A percentile compares a stretch with the other conserved stretches of the same genome.
These are phyloP conservation scores for Talaromyces sp. DNA, from an alignment of 2,329 filamentous ascomycete genomes.

Conservation along the genomic window DNA sequence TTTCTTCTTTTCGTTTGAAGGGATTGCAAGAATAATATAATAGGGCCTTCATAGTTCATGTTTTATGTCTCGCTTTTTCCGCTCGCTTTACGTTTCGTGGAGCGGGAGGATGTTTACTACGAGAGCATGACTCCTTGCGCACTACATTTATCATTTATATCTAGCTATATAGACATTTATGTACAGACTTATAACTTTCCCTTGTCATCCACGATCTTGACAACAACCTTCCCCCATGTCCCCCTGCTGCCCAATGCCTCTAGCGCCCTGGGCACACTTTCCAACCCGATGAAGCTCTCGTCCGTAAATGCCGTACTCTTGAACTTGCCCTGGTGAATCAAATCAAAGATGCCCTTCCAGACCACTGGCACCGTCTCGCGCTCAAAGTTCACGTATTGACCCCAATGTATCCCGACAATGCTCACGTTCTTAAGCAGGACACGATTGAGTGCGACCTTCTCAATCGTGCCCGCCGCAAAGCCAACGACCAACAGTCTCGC, in stretches of 20 bases:
- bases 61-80: conserved; percentile 23
- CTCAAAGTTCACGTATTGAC: conserved; percentile 73
- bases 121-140: conserved; percentile 48
- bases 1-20: conserved; percentile 7
- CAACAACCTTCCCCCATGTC: conserved; percentile 95
- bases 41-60: conserved; percentile 49
- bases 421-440: conserved; percentile 91
- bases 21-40: conserved; percentile 28
- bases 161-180: neutral
- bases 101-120: conserved; percentile 25
- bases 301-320: conserved; percentile 71
- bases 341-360: conserved; percentile 75
- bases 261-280: conserved; percentile 72
- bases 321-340: conserved; percentile 76
- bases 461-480: conserved; percentile 80
- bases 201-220: conserved; percentile 69
- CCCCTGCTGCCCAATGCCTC: conserved; percentile 72
- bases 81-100: conserved; percentile 22
- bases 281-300: conserved; percentile 75
- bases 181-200: conserved; percentile 1
- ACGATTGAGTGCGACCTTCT: conserved; percentile 89
- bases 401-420: conserved; percentile 89
- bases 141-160: conserved; percentile 20
- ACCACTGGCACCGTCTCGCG: conserved; percentile 66
- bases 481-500: conserved; percentile 82